Percentiles rank a stretch among this genome's conserved stretches.
These are phyloP conservation scores for Pseudonectria foliicola DNA, from an alignment of 2,329 filamentous ascomycete species.

Conservation along the genomic window DNA sequence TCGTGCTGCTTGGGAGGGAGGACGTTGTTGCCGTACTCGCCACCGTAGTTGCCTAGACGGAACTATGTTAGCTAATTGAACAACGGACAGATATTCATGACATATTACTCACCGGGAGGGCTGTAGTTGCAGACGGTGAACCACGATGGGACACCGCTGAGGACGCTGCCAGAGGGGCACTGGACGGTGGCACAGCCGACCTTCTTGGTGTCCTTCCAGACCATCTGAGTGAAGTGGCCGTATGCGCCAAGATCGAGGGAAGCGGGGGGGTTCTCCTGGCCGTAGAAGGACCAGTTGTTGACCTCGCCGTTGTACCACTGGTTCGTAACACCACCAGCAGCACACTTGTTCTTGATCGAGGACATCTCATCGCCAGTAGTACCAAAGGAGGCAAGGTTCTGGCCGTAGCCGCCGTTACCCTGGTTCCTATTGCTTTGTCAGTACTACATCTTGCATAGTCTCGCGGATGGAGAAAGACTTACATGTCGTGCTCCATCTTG, in stretches of 20 bases:
- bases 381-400: conserved; percentile 75
- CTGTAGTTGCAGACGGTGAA: conserved; percentile 89
- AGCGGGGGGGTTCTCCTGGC: conserved; percentile 46
- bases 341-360: conserved; percentile 39
- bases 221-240: conserved; percentile 47
- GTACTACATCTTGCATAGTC: conserved; percentile 2
- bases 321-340: conserved; percentile 65
- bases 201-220: conserved; percentile 33
- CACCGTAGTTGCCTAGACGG: conserved; percentile 43
- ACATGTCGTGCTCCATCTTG: conserved; percentile 70
- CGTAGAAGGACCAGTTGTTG: conserved; percentile 52
- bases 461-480: conserved; percentile 30
- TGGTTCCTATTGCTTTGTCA: conserved; percentile 39
- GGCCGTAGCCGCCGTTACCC: conserved; percentile 65
- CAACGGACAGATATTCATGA: neutral
- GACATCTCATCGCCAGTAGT: conserved; percentile 29
- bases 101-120: conserved; percentile 59
- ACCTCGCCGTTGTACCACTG: conserved; percentile 87
- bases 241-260: conserved; percentile 56
- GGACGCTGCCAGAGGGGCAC: conserved; percentile 46
- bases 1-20: conserved; percentile 27
- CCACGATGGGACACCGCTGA: conserved; percentile 44
- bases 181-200: conserved; percentile 61
- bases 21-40: conserved; percentile 44
- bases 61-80: conserved; percentile 9